Base-by-base conservation (phyloP, 441 rosid species). In the Pelargonium australe region DNA sequence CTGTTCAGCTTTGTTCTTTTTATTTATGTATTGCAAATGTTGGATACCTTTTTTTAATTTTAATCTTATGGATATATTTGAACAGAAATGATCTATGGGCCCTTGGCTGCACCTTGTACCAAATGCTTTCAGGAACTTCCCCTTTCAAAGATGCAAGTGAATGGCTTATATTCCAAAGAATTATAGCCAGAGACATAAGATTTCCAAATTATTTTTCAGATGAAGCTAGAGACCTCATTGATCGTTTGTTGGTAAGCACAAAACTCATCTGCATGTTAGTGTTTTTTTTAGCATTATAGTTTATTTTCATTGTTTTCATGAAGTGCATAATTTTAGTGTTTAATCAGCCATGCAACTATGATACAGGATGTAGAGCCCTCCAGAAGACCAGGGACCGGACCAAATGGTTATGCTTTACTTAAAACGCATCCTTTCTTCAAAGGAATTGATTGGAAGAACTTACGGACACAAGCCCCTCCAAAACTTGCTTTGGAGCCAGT, bases 21-120 rank as follows among this genome's bases (percentile, higher is more conserved):
- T 58, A 20, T 58, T 58, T 23, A 14, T 55, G 61, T n/a, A 14
- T 16, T 5, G 23, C 61, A 16, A 1, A 58, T 57, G 25, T 58
- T 58, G 31, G 28, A 19, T 58, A 9, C 10, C 63, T 9, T 55
- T 55, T 58, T 4, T 20, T 58, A 17, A 58, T 8, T 58, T 58
- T 85, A 66, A 70, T 65, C 64, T 80, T 49, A 77, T 76, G 75
- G 75, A 73, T 74, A 70, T 62, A 77, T 83, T 77, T 67, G 78
- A 84, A 86, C 94, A 95, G 99, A 87, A 92, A 92, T 80, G 99
- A 95, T 76, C 92, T 92, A 65, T 95, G 99, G 98, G 98, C 99
- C 49, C 90, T 95, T 51, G 99, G 98, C 85, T 95, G 99, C 89
- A 95, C 97, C 58, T 84, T 95, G 80, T 95, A 89, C 93, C 99